Evolutionary conservation across 495 filamentous ascomycete genomes (phyloP).

Genomic region (Paragyromitra xinjiangensis): DNA sequence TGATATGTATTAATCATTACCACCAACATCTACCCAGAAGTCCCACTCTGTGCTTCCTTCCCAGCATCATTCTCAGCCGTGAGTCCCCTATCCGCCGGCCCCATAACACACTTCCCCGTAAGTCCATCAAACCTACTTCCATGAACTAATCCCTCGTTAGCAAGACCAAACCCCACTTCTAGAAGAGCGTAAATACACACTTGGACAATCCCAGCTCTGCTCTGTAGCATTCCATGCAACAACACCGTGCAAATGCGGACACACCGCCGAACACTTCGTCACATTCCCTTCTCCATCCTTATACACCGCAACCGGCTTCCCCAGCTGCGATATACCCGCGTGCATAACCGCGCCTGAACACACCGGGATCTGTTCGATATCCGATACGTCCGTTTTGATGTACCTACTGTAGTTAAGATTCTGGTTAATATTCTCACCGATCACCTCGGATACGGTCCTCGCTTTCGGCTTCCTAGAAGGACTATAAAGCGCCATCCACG

Average conservation of each 20-base stretch:
- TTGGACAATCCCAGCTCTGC: constrained; percentile 66
- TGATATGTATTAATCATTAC: background rate
- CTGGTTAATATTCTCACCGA: constrained; percentile 64
- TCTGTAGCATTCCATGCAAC: constrained; percentile 67
- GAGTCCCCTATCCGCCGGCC: constrained; percentile 62
- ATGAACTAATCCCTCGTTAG: constrained; percentile 60
- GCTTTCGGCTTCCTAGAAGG: constrained; percentile 62
- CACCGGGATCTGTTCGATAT: constrained; percentile 66
- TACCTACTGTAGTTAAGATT: constrained; percentile 68
- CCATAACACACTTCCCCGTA: constrained; percentile 65
- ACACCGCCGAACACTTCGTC: constrained; percentile 64
- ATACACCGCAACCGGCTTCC: constrained; percentile 65
- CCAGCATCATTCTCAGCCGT: constrained; percentile 35
- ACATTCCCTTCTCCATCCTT: constrained; percentile 66
- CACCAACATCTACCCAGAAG: constrained; percentile 34
- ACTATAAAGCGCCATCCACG: constrained; percentile 64
- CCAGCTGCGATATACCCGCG: constrained; percentile 52
- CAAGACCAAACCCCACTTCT: background rate
- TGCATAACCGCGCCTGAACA: constrained; percentile 67
- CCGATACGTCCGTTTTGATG: constrained; percentile 65
- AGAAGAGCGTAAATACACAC: background rate
- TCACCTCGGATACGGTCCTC: constrained; percentile 59
- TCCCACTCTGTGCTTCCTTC: constrained; percentile 40
- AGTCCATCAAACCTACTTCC: constrained; percentile 65
- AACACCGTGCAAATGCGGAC: constrained; percentile 67